These are phyloP conservation scores for Camellia japonica DNA, from an alignment of 148 eudicot species.

Conservation along the genomic window DNA sequence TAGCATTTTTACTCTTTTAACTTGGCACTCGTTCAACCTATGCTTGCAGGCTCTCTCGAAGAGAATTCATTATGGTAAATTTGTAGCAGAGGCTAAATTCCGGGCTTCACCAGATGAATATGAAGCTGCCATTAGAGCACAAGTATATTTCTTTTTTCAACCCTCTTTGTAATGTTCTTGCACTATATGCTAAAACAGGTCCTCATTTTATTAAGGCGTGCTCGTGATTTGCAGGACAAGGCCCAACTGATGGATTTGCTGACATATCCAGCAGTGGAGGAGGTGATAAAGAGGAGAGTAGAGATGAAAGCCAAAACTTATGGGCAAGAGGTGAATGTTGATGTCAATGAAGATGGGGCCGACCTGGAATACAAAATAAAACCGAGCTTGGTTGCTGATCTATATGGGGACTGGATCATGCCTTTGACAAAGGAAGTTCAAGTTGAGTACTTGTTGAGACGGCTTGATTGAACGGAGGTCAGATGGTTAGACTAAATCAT, in stretches of 20 bases:
- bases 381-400: constrained; percentile 75
- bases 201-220: neutral
- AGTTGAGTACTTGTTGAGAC: constrained; percentile 76
- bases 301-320: constrained; percentile 71
- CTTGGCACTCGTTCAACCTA: neutral
- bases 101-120: constrained; percentile 77
- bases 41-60: constrained; percentile 74
- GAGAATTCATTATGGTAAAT: constrained; percentile 95
- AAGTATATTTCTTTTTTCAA: constrained; percentile 36
- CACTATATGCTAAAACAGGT: neutral
- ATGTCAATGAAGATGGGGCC: constrained; percentile 28
- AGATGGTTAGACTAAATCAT: neutral
- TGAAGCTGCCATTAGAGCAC: constrained; percentile 66
- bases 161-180: neutral
- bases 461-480: constrained; percentile 56
- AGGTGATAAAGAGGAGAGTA: constrained; percentile 67
- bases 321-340: constrained; percentile 58
- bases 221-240: constrained; percentile 49
- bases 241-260: constrained; percentile 60
- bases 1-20: neutral
- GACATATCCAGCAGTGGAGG: constrained; percentile 75
- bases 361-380: constrained; percentile 68
- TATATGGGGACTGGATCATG: constrained; percentile 95
- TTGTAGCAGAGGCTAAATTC: constrained; percentile 94
- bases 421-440: constrained; percentile 93